Evolutionary conservation across 192 early-diverging fungal species (phyloP), one percentile per base, ranked within the genome.

Genomic region (Umbelopsis isabellina): DNA sequence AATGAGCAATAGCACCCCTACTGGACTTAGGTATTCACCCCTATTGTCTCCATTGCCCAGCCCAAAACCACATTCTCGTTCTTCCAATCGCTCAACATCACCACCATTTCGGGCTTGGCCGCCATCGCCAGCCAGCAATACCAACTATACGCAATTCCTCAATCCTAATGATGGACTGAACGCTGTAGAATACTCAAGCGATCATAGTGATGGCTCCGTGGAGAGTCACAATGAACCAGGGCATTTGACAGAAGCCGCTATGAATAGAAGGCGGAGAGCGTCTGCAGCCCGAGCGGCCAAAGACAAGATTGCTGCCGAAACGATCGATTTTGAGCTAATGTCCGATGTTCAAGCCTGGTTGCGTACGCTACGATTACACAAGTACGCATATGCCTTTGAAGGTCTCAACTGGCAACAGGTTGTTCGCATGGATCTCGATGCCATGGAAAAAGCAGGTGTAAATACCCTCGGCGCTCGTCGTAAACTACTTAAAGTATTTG

Each of bases 401-500:
- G 76, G 76, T 8, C 20, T 78, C 15, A 47, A 69, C 20, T 78
- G 76, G 76, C 68, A 70, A 25, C 68, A 73, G 16, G 76, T 78
- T 8, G 49, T 78, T 49, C 66, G 55, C 21, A 78, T 78, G 76
- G 41, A 27, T 44, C 71, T 73, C 41, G 46, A 72, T 25, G 76
- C 73, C 44, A 78, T 78, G 76, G 18, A 51, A 20, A 30, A 65
- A 18, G 72, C 71, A 20, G 76, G 76, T 11, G 76, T 78, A 4
- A 73, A 78, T 49, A 78, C 76, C 15, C 66, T 73, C 4, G 76
- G 76, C n/a, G 76, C 76, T 16, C 52, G 76, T 65, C 52, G 72
- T 47, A 78, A 78, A 44, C 21, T 78, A 48, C 61, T 78, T 18
- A 78, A 78, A 66, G 76, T 78, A 12, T 78, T 78, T 67, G 76